phyloP scores from a whole-genome alignment of 352 stramenopile genomes.

The Phytophthora palmivora region DNA sequence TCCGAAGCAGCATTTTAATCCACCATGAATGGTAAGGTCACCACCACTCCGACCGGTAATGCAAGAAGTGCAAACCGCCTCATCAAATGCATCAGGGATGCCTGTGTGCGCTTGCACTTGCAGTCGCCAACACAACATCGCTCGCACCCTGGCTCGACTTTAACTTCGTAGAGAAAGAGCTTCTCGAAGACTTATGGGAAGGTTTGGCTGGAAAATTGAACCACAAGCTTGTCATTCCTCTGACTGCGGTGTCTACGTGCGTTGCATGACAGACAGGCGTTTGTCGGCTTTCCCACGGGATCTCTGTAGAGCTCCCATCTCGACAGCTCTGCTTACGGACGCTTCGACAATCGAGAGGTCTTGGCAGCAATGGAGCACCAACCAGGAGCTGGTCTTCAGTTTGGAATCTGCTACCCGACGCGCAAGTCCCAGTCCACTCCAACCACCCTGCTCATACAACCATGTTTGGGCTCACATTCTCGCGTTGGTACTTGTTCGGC shows the following conservation, averaged over 20 bases:
- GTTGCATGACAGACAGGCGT: constrained; percentile 31
- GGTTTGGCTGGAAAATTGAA: constrained; percentile 22
- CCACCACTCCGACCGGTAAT: too few relatives aligned
- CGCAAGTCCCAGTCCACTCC: constrained; percentile 15
- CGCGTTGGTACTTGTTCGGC: constrained; percentile 71
- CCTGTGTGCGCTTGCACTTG: neutral
- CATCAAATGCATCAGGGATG: neutral
- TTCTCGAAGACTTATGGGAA: constrained; percentile 16
- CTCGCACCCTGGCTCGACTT: constrained; percentile 15
- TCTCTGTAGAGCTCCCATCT: constrained; percentile 24
- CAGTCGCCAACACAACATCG: neutral
- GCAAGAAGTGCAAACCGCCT: too few relatives aligned
- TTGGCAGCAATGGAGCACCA: constrained; percentile 19
- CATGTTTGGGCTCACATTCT: constrained; percentile 39
- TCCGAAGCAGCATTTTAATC: too few relatives aligned
- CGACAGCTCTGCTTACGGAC: constrained; percentile 14
- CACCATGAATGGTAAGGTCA: too few relatives aligned
- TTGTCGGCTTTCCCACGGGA: constrained; percentile 29
- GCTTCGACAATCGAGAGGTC: constrained; percentile 17
- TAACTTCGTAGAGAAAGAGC: constrained; percentile 22
- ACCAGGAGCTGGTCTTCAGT: constrained; percentile 25
- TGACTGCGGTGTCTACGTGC: constrained; percentile 20
- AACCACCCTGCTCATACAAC: constrained; percentile 1
- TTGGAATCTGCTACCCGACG: constrained; percentile 30
- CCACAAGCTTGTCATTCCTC: constrained; percentile 16